phyloP scores from a whole-genome alignment of 192 early-diverging fungal species.

The Diversispora epigaea region DNA sequence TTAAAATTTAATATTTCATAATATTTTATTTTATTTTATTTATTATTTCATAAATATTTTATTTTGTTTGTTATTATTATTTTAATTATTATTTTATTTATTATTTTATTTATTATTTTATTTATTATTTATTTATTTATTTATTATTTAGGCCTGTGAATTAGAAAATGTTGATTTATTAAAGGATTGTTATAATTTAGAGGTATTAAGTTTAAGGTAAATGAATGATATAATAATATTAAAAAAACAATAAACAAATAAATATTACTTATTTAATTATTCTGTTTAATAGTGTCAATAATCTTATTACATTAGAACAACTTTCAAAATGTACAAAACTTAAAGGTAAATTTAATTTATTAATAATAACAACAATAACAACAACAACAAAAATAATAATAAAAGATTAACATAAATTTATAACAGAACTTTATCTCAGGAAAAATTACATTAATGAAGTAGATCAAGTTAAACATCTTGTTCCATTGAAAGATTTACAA shows the following conservation, averaged over 20 bases:
- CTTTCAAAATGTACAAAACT: conserved; percentile 21
- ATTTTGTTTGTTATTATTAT: background rate
- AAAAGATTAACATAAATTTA: background rate
- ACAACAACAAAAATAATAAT: too few species aligned
- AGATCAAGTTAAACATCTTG: conserved; percentile 28
- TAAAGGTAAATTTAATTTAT: background rate
- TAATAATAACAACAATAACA: background rate
- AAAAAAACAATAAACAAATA: background rate
- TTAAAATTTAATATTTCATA: too few species aligned
- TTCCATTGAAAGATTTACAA: conserved; percentile 22
- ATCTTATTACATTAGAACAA: conserved; percentile 26
- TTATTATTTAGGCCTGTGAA: conserved; percentile 20
- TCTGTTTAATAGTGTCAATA: conserved; percentile 27
- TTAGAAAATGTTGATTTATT: conserved; percentile 17
- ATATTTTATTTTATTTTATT: background rate
- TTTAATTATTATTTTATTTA: background rate
- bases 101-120: background rate
- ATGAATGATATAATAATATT: background rate
- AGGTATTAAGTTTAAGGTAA: conserved; percentile 31
- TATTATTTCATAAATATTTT: background rate
- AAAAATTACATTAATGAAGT: conserved; percentile 30
- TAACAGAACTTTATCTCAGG: conserved; percentile 24
- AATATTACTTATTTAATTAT: background rate
- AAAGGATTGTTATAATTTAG: conserved; percentile 22
- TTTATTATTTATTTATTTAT: background rate